Percentiles rank a stretch among this genome's conserved stretches.
Evolutionary conservation across 2,329 filamentous ascomycete species (phyloP).

Genomic region (Fusarium sp.): DNA sequence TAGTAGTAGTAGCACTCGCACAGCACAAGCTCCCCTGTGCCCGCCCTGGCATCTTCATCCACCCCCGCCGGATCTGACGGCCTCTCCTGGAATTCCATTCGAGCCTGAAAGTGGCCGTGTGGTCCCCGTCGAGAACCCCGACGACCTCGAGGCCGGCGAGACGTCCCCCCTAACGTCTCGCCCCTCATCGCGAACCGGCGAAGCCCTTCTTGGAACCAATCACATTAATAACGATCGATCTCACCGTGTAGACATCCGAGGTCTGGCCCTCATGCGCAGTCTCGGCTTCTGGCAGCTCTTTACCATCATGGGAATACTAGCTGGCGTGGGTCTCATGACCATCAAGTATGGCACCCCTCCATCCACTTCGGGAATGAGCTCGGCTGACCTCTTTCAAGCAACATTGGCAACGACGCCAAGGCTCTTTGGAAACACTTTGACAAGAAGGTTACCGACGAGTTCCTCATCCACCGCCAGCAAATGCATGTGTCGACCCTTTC

Average conservation of each 20-base stretch:
- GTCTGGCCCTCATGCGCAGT: conserved; percentile 77
- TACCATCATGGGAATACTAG: conserved; percentile 86
- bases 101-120: conserved; percentile 45
- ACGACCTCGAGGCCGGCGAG: conserved; percentile 71
- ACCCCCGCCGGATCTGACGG: conserved; percentile 31
- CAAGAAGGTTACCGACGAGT: conserved; percentile 75
- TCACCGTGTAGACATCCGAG: conserved; percentile 91
- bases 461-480: conserved; percentile 84
- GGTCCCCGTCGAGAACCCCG: conserved; percentile 40
- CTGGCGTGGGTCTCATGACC: conserved; percentile 96
- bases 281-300: conserved; percentile 94
- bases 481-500: conserved; percentile 97
- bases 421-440: conserved; percentile 92
- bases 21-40: conserved; percentile 37
- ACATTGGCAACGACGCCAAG: conserved; percentile 91
- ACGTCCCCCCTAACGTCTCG: conserved; percentile 83
- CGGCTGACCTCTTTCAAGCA: conserved; percentile 64
- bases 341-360: conserved; percentile 80
- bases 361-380: background rate
- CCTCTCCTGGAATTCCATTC: conserved; percentile 41
- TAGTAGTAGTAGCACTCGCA: conserved; percentile 48
- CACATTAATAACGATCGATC: conserved; percentile 79
- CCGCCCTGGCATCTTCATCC: conserved; percentile 34
- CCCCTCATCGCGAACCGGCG: conserved; percentile 64
- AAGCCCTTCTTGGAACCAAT: conserved; percentile 67